Evolutionary conservation across 129 eudicot genomes (phyloP), one percentile per base, ranked within the genome.

Genomic region (Escallonia herrerae): DNA sequence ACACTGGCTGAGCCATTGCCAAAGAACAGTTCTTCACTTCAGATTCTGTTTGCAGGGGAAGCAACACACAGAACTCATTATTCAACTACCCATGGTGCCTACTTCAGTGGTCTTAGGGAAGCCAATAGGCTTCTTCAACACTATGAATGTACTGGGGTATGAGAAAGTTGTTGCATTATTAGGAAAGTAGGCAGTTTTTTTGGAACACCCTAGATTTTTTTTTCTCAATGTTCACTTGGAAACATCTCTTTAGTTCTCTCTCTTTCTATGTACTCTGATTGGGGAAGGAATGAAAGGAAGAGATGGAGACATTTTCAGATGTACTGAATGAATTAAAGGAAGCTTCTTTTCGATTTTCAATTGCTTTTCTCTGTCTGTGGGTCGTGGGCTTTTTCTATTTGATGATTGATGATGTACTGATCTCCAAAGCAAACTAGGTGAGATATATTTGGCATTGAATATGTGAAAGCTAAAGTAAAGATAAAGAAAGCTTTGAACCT

Each of bases 61-160:
- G 97, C 97, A 47, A 91, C 97, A 47, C 95, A 91, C 62, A 91
- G 88, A 71, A 91, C 97, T 56, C 95, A 83, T 72, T 91, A 87
- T 64, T 91, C 97, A 14, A 91, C 97, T 6, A 87, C 97, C 60
- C 97, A 91, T 79, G 97, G 97, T 50, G 97, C 95, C 70, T 91
- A 91, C 74, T 87, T 80, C 66, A 91, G 97, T 83, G 97, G 97
- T 7, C 78, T 91, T 38, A 91, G 97, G 80, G 97, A 91, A 84
- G 97, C 96, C 67, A 84, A 81, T 75, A 91, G 97, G 93, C 88
- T 91, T 66, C 87, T 90, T 74, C 73, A 87, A 72, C 86, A 87
- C 76, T 90, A 87, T 76, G 65, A 80, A 54, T 82, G 82, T 73
- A 58, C 56, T 76, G 73, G 58, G 71, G 66, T 79, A 76, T 79